Conservation (phyloP, 306 rosid genomes). For the Mimosa bimucronata region DNA sequence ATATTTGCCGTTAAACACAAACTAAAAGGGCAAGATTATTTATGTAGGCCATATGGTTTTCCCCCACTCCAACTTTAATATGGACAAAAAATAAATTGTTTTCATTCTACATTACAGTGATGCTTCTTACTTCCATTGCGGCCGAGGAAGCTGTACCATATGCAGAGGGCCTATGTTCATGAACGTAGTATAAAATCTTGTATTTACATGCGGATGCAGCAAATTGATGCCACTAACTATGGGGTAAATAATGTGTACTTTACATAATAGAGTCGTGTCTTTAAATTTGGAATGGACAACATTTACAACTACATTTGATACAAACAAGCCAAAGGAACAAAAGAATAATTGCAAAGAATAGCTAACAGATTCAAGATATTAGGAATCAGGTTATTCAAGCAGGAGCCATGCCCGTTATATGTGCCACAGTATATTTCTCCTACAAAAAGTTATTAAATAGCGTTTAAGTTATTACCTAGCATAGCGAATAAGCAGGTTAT, state of each 20-base stretch:
- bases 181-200: background rate
- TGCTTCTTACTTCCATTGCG: conserved; percentile 22
- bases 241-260: background rate
- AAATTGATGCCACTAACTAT: background rate
- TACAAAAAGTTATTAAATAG: conserved; percentile 11
- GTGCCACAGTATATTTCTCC: background rate
- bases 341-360: conserved; percentile 4
- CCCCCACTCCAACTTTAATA: too few relatives aligned
- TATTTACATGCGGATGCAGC: background rate
- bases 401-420: conserved; percentile 1
- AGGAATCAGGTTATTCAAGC: conserved; percentile 27
- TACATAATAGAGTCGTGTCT: background rate
- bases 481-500: conserved; percentile 89
- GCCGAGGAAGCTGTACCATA: conserved; percentile 20
- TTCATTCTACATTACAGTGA: background rate
- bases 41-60: background rate
- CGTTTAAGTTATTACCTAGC: conserved; percentile 59
- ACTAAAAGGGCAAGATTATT: background rate
- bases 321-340: background rate
- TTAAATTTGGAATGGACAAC: conserved; percentile 23
- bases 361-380: background rate
- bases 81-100: background rate
- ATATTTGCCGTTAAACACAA: conserved; percentile 10
- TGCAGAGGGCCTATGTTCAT: conserved; percentile 25
- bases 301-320: conserved; percentile 15